Base-by-base conservation (phyloP, 306 rosid species). In the Canavalia ensiformis region DNA sequence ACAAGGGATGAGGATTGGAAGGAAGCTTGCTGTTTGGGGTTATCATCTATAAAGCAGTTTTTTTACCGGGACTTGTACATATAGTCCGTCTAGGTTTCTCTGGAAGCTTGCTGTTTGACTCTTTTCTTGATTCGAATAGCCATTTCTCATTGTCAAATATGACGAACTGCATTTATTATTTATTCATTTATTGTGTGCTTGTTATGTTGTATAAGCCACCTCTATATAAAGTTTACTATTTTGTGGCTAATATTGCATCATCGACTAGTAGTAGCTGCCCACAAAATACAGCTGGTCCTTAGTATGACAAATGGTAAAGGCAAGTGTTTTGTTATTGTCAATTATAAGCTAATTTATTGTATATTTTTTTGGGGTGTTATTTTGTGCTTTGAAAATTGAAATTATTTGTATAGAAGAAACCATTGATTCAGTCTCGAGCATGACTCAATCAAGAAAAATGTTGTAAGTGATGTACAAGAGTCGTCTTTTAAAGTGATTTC, bases 1-100 rank as follows among this genome's bases (percentile, higher is more conserved):
- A 91, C 89, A 93, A 91, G 90, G 85, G 88, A 82, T 95, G 88
- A 92, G 77, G 76, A 72, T 13, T 44, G 81, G 59, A 75, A 77
- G 31, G 81, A 85, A n/a, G 80, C 72, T 62, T 37, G 28, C 77
- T 70, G 35, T 87, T 83, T 78, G 64, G 81, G 75, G 62, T 77
- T 46, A 35, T 74, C 66, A 55, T 83, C 62, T 57, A 77, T 58
- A 45, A n/a, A 7, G 63, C 49, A 65, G 75, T 87, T 74, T 55
- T 81, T 78, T 78, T 57, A 63, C 79, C 75, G n/a, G 79, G 68
- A 87, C 69, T 37, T 77, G 72, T 80, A 74, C 68, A 28, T 18
- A 18, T 72, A 29, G 62, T 82, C 66, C 46, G 30, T 72, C 58
- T 72, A 35, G 82, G 74, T 45, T 72, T 83, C 71, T 63, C 63